phyloP scores from a whole-genome alignment of 2,329 filamentous ascomycete species.

The Pseudogymnoascus sp. region DNA sequence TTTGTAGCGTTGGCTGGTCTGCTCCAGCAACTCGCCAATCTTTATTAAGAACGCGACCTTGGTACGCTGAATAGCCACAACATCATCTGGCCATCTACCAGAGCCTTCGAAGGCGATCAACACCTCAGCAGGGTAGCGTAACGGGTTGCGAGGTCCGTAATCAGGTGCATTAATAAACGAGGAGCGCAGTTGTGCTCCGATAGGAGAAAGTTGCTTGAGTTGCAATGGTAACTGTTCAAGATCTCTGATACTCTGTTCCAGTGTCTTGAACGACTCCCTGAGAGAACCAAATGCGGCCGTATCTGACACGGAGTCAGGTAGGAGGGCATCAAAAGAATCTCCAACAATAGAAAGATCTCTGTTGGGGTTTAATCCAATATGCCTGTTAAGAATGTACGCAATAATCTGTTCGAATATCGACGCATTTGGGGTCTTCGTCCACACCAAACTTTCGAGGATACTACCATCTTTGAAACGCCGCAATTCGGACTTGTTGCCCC shows the following conservation, averaged over 20 bases:
- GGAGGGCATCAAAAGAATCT: conserved; percentile 36
- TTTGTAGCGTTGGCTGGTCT: conserved; percentile 49
- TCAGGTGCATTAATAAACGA: conserved; percentile 51
- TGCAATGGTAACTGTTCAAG: conserved; percentile 83
- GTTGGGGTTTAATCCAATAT: conserved; percentile 51
- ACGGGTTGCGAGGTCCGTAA: conserved; percentile 30
- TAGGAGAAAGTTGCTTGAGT: conserved; percentile 68
- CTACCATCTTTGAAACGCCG: conserved; percentile 92
- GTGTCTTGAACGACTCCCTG: conserved; percentile 58
- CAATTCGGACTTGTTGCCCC: conserved; percentile 89
- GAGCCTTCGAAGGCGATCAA: conserved; percentile 90
- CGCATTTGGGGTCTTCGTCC: conserved; percentile 54
- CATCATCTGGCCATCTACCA: conserved; percentile 84
- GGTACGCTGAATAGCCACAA: conserved; percentile 83
- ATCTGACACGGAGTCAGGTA: conserved; percentile 30
- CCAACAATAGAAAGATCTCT: conserved; percentile 34
- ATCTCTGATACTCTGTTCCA: conserved; percentile 69
- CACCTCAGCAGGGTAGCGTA: conserved; percentile 59
- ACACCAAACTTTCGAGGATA: conserved; percentile 86
- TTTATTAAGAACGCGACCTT: conserved; percentile 80
- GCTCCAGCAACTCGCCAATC: conserved; percentile 56
- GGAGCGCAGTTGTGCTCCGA: conserved; percentile 66
- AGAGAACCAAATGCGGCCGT: conserved; percentile 56
- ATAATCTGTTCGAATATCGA: conserved; percentile 75
- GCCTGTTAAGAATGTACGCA: conserved; percentile 58